phyloP scores from a whole-genome alignment of 2,329 filamentous ascomycete species.

The Penicillium sumatraense region DNA sequence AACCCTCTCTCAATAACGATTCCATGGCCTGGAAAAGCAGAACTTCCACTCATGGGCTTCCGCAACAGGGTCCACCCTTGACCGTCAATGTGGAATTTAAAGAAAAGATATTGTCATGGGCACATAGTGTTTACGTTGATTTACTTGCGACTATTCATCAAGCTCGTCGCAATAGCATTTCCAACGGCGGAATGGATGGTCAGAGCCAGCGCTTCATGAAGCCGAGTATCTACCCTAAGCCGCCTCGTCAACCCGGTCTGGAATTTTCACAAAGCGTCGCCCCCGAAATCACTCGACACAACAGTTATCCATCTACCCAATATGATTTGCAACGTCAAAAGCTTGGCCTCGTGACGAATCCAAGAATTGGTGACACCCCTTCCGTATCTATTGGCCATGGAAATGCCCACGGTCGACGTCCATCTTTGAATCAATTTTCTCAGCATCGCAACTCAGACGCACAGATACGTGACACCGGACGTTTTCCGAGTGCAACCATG shows the following conservation, averaged over 20 bases:
- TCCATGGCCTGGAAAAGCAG: conserved; percentile 31
- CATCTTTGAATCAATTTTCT: conserved; percentile 31
- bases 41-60: conserved; percentile 27
- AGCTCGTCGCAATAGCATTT: conserved; percentile 50
- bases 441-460: conserved; percentile 29
- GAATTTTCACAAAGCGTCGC: conserved; percentile 48
- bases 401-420: conserved; percentile 26
- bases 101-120: conserved; percentile 70
- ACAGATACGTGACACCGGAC: conserved; percentile 37
- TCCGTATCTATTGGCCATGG: conserved; percentile 17
- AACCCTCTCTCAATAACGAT: conserved; percentile 25
- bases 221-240: conserved; percentile 65
- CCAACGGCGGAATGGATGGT: conserved; percentile 49
- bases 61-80: conserved; percentile 23
- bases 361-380: conserved; percentile 21
- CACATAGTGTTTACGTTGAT: conserved; percentile 74
- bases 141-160: conserved; percentile 69
- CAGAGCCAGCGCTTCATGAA: conserved; percentile 52
- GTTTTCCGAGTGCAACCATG: conserved; percentile 35
- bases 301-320: conserved; percentile 43
- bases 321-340: conserved; percentile 35
- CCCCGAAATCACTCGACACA: conserved; percentile 34
- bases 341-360: conserved; percentile 12
- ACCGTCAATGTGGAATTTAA: conserved; percentile 61
- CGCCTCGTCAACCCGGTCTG: conserved; percentile 60